A percentile compares a stretch with the other conserved stretches of the same genome.
Evolutionary conservation across 129 eudicot genomes (phyloP).

Genomic region (Artemisia argyi): DNA sequence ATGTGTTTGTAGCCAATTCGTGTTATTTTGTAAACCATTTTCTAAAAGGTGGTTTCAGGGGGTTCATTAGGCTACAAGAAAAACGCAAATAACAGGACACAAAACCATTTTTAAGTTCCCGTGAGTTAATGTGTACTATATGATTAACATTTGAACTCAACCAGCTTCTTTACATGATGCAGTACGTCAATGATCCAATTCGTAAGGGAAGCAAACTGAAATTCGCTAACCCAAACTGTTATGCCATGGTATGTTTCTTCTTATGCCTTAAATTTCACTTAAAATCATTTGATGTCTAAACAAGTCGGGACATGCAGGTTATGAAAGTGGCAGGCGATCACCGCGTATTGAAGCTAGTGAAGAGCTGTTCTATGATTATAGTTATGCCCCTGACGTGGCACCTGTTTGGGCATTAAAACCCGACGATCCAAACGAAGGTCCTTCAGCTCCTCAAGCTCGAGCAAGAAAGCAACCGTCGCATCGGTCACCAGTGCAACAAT

Average conservation of each 20-base stretch:
- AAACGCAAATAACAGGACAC: too few relatives aligned
- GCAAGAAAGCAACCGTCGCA: conserved; percentile 39
- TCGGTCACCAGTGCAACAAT: not conserved
- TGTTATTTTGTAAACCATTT: too few relatives aligned
- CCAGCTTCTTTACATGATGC: conserved; percentile 25
- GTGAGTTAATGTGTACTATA: not conserved
- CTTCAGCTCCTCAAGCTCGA: conserved; percentile 47
- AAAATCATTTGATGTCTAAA: not conserved
- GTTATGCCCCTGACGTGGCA: conserved; percentile 57
- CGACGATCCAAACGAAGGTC: conserved; percentile 43
- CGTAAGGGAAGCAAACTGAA: conserved; percentile 84
- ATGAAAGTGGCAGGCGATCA: conserved; percentile 83
- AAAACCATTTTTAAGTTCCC: too few relatives aligned
- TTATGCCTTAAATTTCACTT: not conserved
- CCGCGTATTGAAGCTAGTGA: conserved; percentile 62
- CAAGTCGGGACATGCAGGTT: conserved; percentile 43
- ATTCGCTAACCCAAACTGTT: conserved; percentile 89
- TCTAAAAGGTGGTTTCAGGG: too few relatives aligned
- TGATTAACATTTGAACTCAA: not conserved
- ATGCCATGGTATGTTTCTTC: conserved; percentile 53
- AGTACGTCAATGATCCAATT: conserved; percentile 83
- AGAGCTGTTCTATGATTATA: conserved; percentile 78
- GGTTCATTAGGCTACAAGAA: too few relatives aligned
- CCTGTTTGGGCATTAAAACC: conserved; percentile 84
- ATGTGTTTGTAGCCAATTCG: too few relatives aligned